Conservation (phyloP, 2,329 filamentous ascomycete genomes). For the Coniella vitis region DNA sequence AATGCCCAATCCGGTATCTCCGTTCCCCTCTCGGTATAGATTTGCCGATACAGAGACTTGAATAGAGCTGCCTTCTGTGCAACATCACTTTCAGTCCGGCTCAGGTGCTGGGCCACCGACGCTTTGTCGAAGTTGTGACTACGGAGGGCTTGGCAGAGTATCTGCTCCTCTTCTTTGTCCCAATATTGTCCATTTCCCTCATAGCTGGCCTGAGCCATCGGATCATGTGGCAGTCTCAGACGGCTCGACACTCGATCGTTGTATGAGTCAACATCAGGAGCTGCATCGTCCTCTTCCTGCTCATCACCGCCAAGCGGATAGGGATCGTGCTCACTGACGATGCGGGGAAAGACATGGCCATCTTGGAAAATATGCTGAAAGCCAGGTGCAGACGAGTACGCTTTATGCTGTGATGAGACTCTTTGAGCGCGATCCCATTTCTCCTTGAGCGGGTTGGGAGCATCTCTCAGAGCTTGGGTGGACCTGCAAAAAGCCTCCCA, state of each 20-base stretch:
- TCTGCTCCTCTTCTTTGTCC: constrained; percentile 4
- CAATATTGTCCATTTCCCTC: not conserved
- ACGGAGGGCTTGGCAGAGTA: not conserved
- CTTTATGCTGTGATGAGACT: not conserved
- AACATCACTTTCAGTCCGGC: constrained; percentile 4
- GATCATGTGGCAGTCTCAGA: not conserved
- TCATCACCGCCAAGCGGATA: not conserved
- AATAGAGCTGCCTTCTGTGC: constrained; percentile 3
- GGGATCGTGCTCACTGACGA: not conserved
- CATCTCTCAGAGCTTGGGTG: not conserved
- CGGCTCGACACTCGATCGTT: no score
- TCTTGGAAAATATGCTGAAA: no score
- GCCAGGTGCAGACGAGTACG: not conserved
- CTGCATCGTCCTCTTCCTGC: not conserved
- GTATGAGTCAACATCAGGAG: not conserved
- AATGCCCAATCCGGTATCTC: constrained; percentile 7
- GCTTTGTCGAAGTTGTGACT: not conserved
- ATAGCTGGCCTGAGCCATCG: not conserved
- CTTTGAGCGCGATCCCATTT: constrained; percentile 1
- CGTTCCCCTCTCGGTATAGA: not conserved
- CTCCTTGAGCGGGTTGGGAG: not conserved
- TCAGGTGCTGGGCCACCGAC: constrained; percentile 6
- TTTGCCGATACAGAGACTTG: constrained; percentile 2
- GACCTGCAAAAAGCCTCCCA: not conserved
- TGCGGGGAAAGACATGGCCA: no score